Evolutionary conservation across 202 grass and related monocot species (phyloP), one percentile per base, ranked within the genome.

Genomic region (Musa balbisiana): DNA sequence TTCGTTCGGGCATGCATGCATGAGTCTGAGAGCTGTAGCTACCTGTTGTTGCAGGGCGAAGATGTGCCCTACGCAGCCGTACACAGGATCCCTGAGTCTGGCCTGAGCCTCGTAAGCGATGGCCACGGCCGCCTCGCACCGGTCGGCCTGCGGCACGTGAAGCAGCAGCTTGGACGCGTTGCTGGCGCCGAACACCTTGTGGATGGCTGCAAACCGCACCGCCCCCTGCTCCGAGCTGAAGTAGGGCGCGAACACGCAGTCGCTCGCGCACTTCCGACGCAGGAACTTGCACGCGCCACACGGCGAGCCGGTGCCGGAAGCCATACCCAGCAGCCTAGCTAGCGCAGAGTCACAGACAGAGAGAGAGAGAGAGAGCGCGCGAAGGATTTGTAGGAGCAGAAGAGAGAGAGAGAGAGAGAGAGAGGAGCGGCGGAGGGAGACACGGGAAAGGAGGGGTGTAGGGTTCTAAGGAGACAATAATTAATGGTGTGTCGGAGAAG

Each of bases 91-190:
- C 10, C 17, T 17, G 56, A 76, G 29, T 27, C 75, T 33, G 2
- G 75, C 75, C 75, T 77, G 75, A 1, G 75, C 75, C 75, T 77
- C 75, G 20, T 65, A 77, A 49, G 62, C 75, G 21, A 77, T 52
- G 20, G 60, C 66, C 19, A 77, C 62, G n/a, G 53, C 50, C 27
- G 75, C 75, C 75, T 77, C 75, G 49, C 75, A 77, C 15, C 75
- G 75, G 60, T 77, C 75, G 11, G 62, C 49, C 10, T 9, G 59
- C 20, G 62, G 75, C 13, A 77, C 59, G 60, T 66, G 62, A 12
- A 77, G 75, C 43, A 77, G 75, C 60, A 77, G 49, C 75, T 77
- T 77, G 29, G 75, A 53, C 29, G 52, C 75, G 75, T 77, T 77
- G 60, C 75, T 77, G 3, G 75, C 75, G 1, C 75, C 75, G 21